Evolutionary conservation across 768 basidiomycete genomes (phyloP).

Genomic region (Macrolepiota dolichaula): DNA sequence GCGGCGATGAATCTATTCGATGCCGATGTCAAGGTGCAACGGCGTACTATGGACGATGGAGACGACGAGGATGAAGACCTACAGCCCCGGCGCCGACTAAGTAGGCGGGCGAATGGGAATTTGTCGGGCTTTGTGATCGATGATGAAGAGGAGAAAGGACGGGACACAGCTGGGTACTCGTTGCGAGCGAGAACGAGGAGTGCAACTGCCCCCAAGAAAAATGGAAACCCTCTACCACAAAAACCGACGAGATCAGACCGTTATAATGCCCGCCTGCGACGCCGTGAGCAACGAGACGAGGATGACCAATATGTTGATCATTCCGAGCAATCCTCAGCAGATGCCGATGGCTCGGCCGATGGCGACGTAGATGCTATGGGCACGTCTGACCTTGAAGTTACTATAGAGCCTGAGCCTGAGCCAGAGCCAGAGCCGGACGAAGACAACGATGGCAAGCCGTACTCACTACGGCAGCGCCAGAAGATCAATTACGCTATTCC

Average conservation of each 20-base stretch:
- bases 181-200: constrained; percentile 3
- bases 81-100: background rate
- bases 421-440: constrained; percentile 42
- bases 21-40: constrained; percentile 24
- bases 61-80: constrained; percentile 20
- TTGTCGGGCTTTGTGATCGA: constrained; percentile 15
- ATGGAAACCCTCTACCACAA: background rate
- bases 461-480: constrained; percentile 61
- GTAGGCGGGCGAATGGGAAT: background rate
- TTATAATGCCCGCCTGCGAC: constrained; percentile 31
- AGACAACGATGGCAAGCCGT: constrained; percentile 55
- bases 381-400: constrained; percentile 34
- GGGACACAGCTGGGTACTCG: background rate
- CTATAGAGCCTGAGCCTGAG: constrained; percentile 32
- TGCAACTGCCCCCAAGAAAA: constrained; percentile 9
- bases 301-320: constrained; percentile 48
- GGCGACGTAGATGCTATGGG: constrained; percentile 43
- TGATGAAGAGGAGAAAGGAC: constrained; percentile 24
- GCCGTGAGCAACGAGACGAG: constrained; percentile 37
- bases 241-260: background rate
- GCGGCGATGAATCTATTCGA: constrained; percentile 21
- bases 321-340: constrained; percentile 41
- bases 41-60: constrained; percentile 18
- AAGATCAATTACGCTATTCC: constrained; percentile 81
- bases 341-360: constrained; percentile 59